phyloP scores from a whole-genome alignment of 768 basidiomycete species.

The Boletus reticuloceps region DNA sequence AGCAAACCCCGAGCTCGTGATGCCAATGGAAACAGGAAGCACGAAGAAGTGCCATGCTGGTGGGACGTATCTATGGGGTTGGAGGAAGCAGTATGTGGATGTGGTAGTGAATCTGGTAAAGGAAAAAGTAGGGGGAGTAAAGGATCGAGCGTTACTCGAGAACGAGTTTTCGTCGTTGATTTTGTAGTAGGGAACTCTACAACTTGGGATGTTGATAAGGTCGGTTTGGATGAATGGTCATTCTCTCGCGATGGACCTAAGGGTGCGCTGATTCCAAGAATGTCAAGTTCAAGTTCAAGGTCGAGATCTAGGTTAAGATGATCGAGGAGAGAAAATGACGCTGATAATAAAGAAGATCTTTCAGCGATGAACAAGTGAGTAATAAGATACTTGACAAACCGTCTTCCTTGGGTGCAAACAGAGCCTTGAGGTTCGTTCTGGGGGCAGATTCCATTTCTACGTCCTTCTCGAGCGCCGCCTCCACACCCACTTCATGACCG shows the following conservation, averaged over 20 bases:
- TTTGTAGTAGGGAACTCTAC: constrained; percentile 1
- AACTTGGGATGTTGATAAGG: background rate
- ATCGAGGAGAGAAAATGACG: constrained; percentile 70
- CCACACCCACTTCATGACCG: background rate
- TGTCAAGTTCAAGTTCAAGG: constrained; percentile 61
- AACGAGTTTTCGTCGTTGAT: constrained; percentile 2
- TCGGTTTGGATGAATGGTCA: background rate
- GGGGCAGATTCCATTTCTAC: constrained; percentile 14
- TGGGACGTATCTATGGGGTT: background rate
- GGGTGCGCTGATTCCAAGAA: constrained; percentile 28
- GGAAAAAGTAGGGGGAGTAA: constrained; percentile 67
- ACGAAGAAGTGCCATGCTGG: constrained; percentile 21
- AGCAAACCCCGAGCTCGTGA: constrained; percentile 46
- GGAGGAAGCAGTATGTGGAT: constrained; percentile 12
- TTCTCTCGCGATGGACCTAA: constrained; percentile 3
- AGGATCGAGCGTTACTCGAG: constrained; percentile 44
- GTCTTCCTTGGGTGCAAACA: constrained; percentile 70
- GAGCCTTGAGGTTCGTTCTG: constrained; percentile 56
- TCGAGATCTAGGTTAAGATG: constrained; percentile 77
- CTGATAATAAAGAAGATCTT: constrained; percentile 29
- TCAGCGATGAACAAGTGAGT: background rate
- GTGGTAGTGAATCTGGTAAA: constrained; percentile 25
- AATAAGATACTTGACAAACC: constrained; percentile 37
- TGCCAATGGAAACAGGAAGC: constrained; percentile 31
- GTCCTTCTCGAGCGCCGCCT: constrained; percentile 2